Percentiles rank a stretch among this genome's conserved stretches.
Conservation (phyloP, 306 rosid species). For the Pachyrhizus erosus region DNA sequence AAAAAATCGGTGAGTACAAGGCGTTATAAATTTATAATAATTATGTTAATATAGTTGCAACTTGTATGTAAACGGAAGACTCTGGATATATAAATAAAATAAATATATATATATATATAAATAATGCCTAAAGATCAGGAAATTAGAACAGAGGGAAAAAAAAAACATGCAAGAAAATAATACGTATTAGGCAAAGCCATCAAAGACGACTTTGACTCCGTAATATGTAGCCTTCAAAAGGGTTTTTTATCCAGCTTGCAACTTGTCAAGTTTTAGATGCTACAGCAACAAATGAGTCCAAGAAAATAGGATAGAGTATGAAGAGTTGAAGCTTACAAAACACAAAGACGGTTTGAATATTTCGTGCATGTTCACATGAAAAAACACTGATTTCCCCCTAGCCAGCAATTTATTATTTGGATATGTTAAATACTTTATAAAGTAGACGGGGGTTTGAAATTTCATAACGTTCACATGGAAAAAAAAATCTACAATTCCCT, state of each 20-base stretch:
- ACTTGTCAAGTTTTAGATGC: conserved; percentile 1
- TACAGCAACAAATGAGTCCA: neutral
- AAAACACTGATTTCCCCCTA: neutral
- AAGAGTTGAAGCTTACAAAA: neutral
- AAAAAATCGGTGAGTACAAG: neutral
- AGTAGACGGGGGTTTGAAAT: neutral
- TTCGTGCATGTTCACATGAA: conserved; percentile 15
- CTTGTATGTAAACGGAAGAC: neutral
- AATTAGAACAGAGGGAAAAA: neutral
- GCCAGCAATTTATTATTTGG: neutral
- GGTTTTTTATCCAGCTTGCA: neutral
- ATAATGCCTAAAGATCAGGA: neutral
- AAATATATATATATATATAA: neutral
- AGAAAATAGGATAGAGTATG: conserved; percentile 7
- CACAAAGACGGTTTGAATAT: conserved; percentile 5
- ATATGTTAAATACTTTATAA: neutral
- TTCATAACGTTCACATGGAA: neutral
- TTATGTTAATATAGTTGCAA: no score
- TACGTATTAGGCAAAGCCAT: conserved; percentile 7
- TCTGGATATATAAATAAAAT: neutral
- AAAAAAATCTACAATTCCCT: neutral
- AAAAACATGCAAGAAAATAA: neutral
- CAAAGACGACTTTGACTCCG: conserved; percentile 26
- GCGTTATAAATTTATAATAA: neutral
- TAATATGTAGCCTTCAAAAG: conserved; percentile 21